phyloP scores from a whole-genome alignment of 352 stramenopile species.

The Blastocystis hominis region DNA sequence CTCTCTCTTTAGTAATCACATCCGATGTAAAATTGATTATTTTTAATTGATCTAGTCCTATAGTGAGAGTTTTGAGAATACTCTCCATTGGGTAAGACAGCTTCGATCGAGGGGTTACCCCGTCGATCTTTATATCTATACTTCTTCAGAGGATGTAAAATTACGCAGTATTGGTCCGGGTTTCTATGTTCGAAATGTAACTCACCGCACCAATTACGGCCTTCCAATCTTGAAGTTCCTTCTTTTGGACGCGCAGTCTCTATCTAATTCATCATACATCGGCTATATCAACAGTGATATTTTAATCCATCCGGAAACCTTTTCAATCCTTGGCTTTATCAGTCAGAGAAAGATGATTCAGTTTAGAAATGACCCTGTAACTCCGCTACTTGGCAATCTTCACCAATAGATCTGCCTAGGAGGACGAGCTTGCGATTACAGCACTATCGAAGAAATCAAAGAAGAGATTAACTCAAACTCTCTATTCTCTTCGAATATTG shows the following conservation, averaged over 20 bases:
- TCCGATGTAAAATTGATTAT: not conserved
- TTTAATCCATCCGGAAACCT: not conserved
- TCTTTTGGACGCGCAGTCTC: not conserved
- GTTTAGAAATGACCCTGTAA: not conserved
- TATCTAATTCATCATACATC: not conserved
- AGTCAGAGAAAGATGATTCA: not conserved
- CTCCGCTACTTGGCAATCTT: not conserved
- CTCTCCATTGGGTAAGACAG: not conserved
- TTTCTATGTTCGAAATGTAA: not conserved
- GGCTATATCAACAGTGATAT: not conserved
- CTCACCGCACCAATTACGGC: not conserved
- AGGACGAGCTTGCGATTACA: not conserved
- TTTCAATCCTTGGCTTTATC: not conserved
- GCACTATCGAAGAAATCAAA: not conserved
- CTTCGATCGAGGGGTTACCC: not conserved
- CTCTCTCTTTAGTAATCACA: not conserved
- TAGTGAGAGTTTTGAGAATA: not conserved
- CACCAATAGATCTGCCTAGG: not conserved
- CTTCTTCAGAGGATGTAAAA: not conserved
- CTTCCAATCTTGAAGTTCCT: not conserved
- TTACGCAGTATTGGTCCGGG: not conserved
- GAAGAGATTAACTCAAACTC: not conserved
- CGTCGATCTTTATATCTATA: not conserved
- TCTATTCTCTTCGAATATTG: not conserved
- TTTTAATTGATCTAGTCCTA: not conserved